phyloP scores from a whole-genome alignment of 345 rosid genomes.

The Moricandia arvensis region DNA sequence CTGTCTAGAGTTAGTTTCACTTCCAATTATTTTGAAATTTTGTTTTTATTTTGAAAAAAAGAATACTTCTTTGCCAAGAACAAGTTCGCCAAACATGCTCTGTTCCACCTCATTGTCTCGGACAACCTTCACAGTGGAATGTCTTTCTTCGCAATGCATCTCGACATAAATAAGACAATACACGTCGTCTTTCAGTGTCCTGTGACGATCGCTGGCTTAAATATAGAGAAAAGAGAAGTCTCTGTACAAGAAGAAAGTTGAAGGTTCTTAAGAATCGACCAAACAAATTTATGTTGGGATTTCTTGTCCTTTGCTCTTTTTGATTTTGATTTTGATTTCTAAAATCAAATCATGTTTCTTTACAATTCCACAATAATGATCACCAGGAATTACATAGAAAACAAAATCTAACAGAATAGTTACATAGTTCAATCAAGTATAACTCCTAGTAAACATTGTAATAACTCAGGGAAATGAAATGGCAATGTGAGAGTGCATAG shows the following conservation, averaged over 20 bases:
- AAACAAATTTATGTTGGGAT: conserved; percentile 16
- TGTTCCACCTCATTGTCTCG: conserved; percentile 65
- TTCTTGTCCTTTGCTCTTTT: conserved; percentile 14
- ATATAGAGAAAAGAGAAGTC: conserved; percentile 19
- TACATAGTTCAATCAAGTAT: background rate
- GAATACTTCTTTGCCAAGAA: conserved; percentile 56
- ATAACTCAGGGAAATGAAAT: too few relatives aligned
- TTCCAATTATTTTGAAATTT: too few relatives aligned
- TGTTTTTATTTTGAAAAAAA: too few relatives aligned
- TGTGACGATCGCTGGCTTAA: background rate
- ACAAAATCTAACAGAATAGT: background rate
- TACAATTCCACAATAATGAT: too few relatives aligned
- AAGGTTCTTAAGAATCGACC: conserved; percentile 44
- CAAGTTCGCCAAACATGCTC: conserved; percentile 82
- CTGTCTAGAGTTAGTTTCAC: too few relatives aligned
- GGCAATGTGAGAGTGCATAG: too few relatives aligned
- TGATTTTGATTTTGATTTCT: conserved; percentile 1
- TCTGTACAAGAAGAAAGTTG: conserved; percentile 32
- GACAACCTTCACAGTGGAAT: conserved; percentile 56
- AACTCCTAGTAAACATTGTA: background rate
- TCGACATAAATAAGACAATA: conserved; percentile 20
- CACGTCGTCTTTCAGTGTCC: conserved; percentile 7
- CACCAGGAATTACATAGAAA: too few relatives aligned
- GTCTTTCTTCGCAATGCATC: conserved; percentile 76
- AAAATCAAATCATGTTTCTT: background rate